Percentiles rank a stretch among this genome's conserved stretches.
Evolutionary conservation across 176 grass and related monocot genomes (phyloP).

Genomic region (Tillandsia fasciculata): DNA sequence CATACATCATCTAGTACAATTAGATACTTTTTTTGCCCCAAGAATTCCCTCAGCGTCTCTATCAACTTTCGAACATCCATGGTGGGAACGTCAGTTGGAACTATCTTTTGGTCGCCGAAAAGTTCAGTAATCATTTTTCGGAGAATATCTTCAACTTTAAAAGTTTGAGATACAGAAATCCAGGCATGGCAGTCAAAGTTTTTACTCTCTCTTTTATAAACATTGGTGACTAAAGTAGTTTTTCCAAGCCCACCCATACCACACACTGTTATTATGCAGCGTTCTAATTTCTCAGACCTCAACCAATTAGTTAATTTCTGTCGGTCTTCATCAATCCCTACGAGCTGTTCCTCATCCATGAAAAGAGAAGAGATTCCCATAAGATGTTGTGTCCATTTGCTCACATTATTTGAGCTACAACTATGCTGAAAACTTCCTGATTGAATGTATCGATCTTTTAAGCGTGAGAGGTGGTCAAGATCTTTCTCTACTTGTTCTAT

Average conservation of each 20-base stretch:
- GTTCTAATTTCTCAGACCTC: neutral
- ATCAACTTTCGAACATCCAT: conserved; percentile 12
- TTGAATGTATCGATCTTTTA: conserved; percentile 14
- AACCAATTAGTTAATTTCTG: conserved; percentile 19
- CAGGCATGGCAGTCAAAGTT: conserved; percentile 18
- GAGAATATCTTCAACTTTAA: neutral
- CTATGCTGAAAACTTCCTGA: neutral
- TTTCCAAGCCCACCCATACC: conserved; percentile 31
- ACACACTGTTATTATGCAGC: conserved; percentile 21
- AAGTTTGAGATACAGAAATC: conserved; percentile 26
- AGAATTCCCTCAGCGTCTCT: neutral
- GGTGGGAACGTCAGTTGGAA: neutral
- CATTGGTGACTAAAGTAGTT: conserved; percentile 18
- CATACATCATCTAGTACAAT: conserved; percentile 44
- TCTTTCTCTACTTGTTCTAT: conserved; percentile 4
- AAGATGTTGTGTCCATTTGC: conserved; percentile 2
- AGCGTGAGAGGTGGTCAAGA: neutral
- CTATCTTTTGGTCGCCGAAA: neutral
- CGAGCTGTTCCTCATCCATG: conserved; percentile 21
- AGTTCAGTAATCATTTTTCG: conserved; percentile 12
- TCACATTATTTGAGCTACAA: conserved; percentile 1
- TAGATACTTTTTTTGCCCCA: conserved; percentile 18
- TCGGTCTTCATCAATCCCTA: conserved; percentile 28
- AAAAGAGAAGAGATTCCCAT: conserved; percentile 4
- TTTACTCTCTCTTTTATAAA: conserved; percentile 8